phyloP scores from a whole-genome alignment of 106 monocot species.

The Xerophyta viscosa region DNA sequence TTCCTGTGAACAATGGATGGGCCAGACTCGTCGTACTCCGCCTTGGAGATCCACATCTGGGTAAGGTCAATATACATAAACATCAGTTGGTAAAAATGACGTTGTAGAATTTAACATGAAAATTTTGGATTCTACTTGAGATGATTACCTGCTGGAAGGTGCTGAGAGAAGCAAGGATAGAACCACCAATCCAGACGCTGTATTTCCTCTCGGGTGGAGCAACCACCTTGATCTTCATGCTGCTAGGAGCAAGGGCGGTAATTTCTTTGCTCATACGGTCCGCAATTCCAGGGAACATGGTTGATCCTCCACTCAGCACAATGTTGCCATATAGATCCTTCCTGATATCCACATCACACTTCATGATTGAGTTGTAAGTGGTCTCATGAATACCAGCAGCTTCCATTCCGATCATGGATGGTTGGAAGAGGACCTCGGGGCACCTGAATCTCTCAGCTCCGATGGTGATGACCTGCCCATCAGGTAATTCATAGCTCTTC shows the following conservation, averaged over 20 bases:
- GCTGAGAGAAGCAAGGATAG: constrained; percentile 27
- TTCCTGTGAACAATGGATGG: constrained; percentile 18
- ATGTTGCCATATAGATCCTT: constrained; percentile 28
- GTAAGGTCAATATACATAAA: background rate
- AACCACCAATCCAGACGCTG: constrained; percentile 30
- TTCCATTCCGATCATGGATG: constrained; percentile 23
- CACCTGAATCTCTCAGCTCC: constrained; percentile 28
- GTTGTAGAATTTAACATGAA: background rate
- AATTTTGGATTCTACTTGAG: background rate
- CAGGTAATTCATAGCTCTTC: constrained; percentile 23
- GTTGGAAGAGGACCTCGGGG: constrained; percentile 33
- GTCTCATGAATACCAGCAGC: constrained; percentile 30
- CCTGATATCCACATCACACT: constrained; percentile 30
- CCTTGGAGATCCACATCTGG: constrained; percentile 17
- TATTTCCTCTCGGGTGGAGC: constrained; percentile 26
- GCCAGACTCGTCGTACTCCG: constrained; percentile 12
- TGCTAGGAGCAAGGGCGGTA: constrained; percentile 24
- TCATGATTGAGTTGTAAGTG: constrained; percentile 31
- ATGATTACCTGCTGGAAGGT: constrained; percentile 25
- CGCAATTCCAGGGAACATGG: constrained; percentile 29
- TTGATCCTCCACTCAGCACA: constrained; percentile 24
- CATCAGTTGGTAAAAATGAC: background rate
- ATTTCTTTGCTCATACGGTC: constrained; percentile 30
- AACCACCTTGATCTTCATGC: constrained; percentile 32
- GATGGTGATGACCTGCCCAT: constrained; percentile 22